Base-by-base conservation (phyloP, 2,329 filamentous ascomycete genomes). In the Hortaea sp. region DNA sequence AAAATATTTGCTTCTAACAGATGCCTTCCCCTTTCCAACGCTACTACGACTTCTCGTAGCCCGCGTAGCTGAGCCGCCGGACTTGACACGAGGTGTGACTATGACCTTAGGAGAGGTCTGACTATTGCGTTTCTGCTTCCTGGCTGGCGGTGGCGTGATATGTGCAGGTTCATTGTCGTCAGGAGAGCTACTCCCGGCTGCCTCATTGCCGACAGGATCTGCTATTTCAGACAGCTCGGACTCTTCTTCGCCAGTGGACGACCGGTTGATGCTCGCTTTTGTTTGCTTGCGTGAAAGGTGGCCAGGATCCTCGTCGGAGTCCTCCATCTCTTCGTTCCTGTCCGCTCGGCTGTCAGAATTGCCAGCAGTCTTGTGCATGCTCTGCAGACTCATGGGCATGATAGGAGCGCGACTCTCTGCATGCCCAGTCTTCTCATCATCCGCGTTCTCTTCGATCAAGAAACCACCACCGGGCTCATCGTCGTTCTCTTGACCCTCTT, bases 371-470 rank as follows among this genome's bases (percentile, higher is more conserved):
- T 52, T 51, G 48, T 61, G 51, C 45, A 55, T 42, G 30, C 52
- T 50, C 34, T 61, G 54, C 10, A 60, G 48, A 9, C 54, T 61
- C 43, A 54, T 50, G 9, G 54, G 59, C 29, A 53, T 58, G 47
- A 53, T 49, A 1, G 49, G 52, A 9, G 49, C 46, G 10, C 52
- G 47, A 28, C 45, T 32, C n/a, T 53, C 48, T 31, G 29, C 44
- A n/a, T 35, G 9, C 32, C n/a, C 9, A 35, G 32, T 9, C 32
- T 9, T 35, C n/a, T 20, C 20, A 29, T 51, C 48, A 10, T 63
- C 57, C 3, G 63, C 61, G 41, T 66, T 60, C 20, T 66, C 67
- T n/a, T 63, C 59, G 27, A 59, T 41, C 11, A 69, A 47, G 44
- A 69, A 69, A 1, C 64, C 64, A 11, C 63, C 66, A 39, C 62